These are phyloP conservation scores for Jackrogersella minutella DNA, from an alignment of 495 filamentous ascomycete species.

Conservation along the genomic window DNA sequence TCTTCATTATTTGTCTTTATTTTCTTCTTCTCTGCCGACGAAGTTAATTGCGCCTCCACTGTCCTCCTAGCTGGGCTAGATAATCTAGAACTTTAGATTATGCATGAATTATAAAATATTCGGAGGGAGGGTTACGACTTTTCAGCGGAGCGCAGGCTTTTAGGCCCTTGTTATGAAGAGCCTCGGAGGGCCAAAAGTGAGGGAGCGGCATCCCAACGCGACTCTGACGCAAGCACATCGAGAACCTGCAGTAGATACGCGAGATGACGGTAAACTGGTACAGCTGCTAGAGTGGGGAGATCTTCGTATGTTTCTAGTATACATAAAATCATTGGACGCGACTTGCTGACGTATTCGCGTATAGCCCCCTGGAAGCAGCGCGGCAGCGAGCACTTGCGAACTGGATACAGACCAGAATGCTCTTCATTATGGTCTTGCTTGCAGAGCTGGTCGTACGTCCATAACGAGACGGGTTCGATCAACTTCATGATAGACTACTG, in stretches of 20 bases:
- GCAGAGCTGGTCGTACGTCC: conserved; percentile 51
- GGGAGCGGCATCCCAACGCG: not conserved
- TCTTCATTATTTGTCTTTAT: not conserved
- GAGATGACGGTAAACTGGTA: not conserved
- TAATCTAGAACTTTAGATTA: not conserved
- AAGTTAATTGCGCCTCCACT: not conserved
- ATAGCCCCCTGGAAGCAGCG: conserved; percentile 27
- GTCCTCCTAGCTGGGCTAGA: not conserved
- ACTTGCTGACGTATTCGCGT: not conserved
- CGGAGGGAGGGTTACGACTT: conserved; percentile 2
- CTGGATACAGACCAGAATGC: conserved; percentile 31
- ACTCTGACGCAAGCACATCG: not conserved
- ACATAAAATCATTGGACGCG: not conserved
- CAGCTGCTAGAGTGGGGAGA: conserved; percentile 16
- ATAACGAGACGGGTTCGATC: conserved; percentile 55
- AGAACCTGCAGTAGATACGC: not conserved
- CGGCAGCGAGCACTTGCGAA: conserved; percentile 30
- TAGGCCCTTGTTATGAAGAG: conserved; percentile 12
- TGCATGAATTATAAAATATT: conserved; percentile 1
- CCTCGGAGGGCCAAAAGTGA: not conserved
- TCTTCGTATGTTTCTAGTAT: conserved; percentile 1
- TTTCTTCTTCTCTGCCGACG: not conserved
- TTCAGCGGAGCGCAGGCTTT: conserved; percentile 11
- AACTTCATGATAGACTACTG: not conserved
- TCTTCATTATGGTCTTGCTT: conserved; percentile 47